Evolutionary conservation across 2,329 filamentous ascomycete species (phyloP).

Genomic region (Huntiella savannae): DNA sequence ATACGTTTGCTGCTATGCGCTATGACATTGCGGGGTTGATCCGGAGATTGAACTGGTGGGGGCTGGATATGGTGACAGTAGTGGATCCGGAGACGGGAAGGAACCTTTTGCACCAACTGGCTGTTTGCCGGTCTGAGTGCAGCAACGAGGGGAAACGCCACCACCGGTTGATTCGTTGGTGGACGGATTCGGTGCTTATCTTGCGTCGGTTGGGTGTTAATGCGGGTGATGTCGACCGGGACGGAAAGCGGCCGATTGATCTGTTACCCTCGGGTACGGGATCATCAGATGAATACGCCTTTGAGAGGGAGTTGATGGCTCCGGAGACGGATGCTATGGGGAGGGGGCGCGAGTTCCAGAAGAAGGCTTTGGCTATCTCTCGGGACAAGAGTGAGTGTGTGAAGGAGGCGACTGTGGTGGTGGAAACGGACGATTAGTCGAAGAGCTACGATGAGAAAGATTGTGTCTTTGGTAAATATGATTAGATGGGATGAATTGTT

Average conservation of each 20-base stretch:
- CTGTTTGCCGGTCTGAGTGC: neutral
- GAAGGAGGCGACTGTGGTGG: no score
- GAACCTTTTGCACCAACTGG: slow-evolving; percentile 9
- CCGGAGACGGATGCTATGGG: no score
- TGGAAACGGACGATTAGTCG: no score
- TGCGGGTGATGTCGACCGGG: slow-evolving; percentile 1
- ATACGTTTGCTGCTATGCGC: slow-evolving; percentile 4
- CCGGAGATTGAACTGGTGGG: slow-evolving; percentile 3
- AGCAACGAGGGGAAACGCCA: slow-evolving; percentile 1
- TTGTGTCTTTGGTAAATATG: no score
- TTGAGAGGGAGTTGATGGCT: no score
- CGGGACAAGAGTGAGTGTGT: no score
- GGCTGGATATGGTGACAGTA: slow-evolving; percentile 2
- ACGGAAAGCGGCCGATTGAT: neutral
- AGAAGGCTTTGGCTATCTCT: no score
- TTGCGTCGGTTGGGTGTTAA: slow-evolving; percentile 5
- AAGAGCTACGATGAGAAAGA: no score
- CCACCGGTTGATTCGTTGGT: slow-evolving; percentile 3
- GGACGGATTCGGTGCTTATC: slow-evolving; percentile 1
- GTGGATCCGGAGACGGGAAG: neutral
- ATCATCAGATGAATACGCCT: no score
- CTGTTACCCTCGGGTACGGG: no score
- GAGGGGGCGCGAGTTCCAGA: no score
- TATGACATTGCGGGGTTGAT: slow-evolving; percentile 6
- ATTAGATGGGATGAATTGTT: no score